Percentiles rank a stretch among this genome's conserved stretches.
Evolutionary conservation across 805 yeast species (phyloP).

Genomic region (Hanseniaspora clermontiae): DNA sequence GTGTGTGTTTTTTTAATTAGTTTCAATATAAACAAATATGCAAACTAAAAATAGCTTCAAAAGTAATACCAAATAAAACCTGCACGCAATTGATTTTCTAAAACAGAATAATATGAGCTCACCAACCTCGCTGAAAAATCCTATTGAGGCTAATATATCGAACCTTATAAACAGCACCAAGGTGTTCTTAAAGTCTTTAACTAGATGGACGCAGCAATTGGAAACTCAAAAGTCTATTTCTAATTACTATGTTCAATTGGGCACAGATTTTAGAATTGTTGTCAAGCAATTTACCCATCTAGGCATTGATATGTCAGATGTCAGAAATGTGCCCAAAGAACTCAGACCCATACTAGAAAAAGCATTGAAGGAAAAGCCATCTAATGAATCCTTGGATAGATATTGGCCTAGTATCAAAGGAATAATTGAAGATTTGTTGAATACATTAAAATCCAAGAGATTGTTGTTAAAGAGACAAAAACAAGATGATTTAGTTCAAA

Average conservation of each 20-base stretch:
- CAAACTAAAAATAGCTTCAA: background rate
- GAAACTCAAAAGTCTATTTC: slow-evolving; percentile 77
- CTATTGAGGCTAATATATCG: slow-evolving; percentile 69
- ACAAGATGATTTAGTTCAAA: background rate
- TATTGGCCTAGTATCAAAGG: slow-evolving; percentile 77
- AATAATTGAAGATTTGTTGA: slow-evolving; percentile 68
- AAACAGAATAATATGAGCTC: slow-evolving; percentile 12
- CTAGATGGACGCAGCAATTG: slow-evolving; percentile 78
- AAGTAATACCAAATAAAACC: background rate
- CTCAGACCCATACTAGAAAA: slow-evolving; percentile 70
- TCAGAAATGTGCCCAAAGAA: slow-evolving; percentile 82
- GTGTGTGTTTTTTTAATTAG: background rate
- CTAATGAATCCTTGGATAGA: slow-evolving; percentile 65
- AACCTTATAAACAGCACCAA: slow-evolving; percentile 77
- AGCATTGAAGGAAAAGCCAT: slow-evolving; percentile 73
- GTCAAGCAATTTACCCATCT: slow-evolving; percentile 65
- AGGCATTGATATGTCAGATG: slow-evolving; percentile 68
- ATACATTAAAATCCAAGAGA: slow-evolving; percentile 72
- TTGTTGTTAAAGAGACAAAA: slow-evolving; percentile 27
- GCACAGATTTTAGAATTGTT: slow-evolving; percentile 83
- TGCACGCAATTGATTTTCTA: background rate
- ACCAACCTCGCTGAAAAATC: slow-evolving; percentile 22
- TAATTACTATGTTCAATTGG: slow-evolving; percentile 78
- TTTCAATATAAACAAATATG: background rate
- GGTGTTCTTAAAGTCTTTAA: slow-evolving; percentile 69